Conservation (phyloP, 768 basidiomycete genomes). For the Naganishia friedmannii region DNA sequence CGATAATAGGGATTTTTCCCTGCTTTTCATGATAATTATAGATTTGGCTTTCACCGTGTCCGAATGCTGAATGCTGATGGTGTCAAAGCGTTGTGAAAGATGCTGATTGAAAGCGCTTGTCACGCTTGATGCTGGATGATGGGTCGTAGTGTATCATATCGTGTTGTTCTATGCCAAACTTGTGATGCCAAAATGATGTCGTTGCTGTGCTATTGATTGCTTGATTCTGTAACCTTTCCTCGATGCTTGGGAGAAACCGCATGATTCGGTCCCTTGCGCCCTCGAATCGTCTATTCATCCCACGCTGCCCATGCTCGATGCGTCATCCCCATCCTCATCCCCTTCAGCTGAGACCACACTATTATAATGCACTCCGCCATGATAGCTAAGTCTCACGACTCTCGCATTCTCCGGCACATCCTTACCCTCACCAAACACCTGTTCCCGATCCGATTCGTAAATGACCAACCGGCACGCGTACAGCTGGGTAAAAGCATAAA, state of each 20-base stretch:
- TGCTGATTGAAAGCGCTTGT: background rate
- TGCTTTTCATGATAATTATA: background rate
- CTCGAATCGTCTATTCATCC: background rate
- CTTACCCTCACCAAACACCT: constrained; percentile 11
- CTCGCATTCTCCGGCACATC: constrained; percentile 10
- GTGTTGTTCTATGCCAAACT: background rate
- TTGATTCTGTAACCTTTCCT: background rate
- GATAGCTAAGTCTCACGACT: constrained; percentile 21
- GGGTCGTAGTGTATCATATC: background rate
- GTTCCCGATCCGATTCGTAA: constrained; percentile 21
- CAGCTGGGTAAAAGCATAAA: constrained; percentile 19
- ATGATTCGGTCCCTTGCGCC: background rate
- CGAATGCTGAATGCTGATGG: background rate
- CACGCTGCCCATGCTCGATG: background rate
- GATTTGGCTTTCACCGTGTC: background rate
- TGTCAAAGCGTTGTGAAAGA: background rate
- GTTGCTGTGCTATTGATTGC: too few species aligned
- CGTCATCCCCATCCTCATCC: background rate
- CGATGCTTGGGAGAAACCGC: background rate
- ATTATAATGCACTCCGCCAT: constrained; percentile 19
- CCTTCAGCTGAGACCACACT: background rate
- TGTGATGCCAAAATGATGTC: background rate
- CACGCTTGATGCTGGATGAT: background rate
- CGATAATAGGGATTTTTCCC: background rate
- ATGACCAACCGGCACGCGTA: constrained; percentile 22